Evolutionary conservation across 768 basidiomycete species (phyloP).

Genomic region (Boletellus sp.): DNA sequence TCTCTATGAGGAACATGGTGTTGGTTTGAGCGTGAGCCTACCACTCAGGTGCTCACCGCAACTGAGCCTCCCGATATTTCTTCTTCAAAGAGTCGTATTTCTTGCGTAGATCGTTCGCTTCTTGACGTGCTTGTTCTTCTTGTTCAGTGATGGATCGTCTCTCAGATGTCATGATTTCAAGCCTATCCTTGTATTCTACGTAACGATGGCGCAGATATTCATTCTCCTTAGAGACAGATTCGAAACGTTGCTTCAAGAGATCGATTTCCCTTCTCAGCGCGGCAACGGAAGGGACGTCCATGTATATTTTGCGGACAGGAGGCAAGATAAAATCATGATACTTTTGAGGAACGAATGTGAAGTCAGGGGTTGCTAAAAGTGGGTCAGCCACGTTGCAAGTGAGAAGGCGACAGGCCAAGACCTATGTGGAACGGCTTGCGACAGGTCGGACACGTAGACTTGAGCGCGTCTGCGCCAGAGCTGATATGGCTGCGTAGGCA

Average conservation of each 20-base stretch:
- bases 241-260: slow-evolving; percentile 37
- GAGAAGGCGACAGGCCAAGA: slow-evolving; percentile 27
- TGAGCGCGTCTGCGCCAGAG: slow-evolving; percentile 29
- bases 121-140: slow-evolving; percentile 36
- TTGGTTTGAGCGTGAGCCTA: neutral
- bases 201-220: slow-evolving; percentile 42
- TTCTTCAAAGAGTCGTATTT: slow-evolving; percentile 32
- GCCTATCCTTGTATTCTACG: slow-evolving; percentile 36
- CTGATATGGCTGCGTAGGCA: slow-evolving; percentile 44
- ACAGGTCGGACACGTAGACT: slow-evolving; percentile 59
- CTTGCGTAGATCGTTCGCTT: slow-evolving; percentile 37
- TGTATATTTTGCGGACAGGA: slow-evolving; percentile 52
- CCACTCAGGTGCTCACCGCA: slow-evolving; percentile 11
- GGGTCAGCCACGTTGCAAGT: neutral
- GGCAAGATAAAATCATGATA: slow-evolving; percentile 57
- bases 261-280: slow-evolving; percentile 32
- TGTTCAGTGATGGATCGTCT: slow-evolving; percentile 26
- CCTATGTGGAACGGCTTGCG: slow-evolving; percentile 52
- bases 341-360: slow-evolving; percentile 49
- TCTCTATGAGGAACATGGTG: slow-evolving; percentile 4
- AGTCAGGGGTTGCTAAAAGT: slow-evolving; percentile 45
- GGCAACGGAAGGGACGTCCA: slow-evolving; percentile 38
- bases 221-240: slow-evolving; percentile 38
- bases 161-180: slow-evolving; percentile 31
- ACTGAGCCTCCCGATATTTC: slow-evolving; percentile 18